Percentiles rank a stretch among this genome's conserved stretches.
Conservation (phyloP, 371 early-diverging fungal species). For the Mortierella sp. region DNA sequence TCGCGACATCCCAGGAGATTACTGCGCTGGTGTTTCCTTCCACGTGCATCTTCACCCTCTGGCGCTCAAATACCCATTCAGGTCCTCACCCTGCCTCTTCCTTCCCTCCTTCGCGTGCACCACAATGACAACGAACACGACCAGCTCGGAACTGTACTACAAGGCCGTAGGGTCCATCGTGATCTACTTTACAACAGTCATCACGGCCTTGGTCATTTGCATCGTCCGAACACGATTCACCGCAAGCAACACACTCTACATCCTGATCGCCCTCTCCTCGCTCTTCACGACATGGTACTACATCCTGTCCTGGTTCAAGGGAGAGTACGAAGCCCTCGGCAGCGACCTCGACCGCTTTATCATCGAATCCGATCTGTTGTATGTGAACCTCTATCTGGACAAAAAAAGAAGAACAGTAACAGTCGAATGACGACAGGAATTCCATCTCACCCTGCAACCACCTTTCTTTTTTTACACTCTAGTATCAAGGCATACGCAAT, state of each 20-base stretch:
- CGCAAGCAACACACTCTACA: constrained; percentile 42
- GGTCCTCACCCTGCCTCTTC: too few species aligned
- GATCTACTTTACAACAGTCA: constrained; percentile 48
- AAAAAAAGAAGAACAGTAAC: too few species aligned
- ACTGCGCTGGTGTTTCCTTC: too few species aligned
- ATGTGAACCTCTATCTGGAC: constrained; percentile 15
- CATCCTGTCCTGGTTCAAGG: constrained; percentile 43
- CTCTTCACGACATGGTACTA: constrained; percentile 52
- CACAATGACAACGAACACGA: background rate
- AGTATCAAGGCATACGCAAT: constrained; percentile 52
- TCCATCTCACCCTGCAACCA: background rate
- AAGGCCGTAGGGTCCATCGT: constrained; percentile 49
- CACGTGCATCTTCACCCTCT: too few species aligned
- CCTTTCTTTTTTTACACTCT: background rate
- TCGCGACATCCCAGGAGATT: too few species aligned
- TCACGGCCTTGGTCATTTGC: constrained; percentile 46
- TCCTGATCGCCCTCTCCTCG: constrained; percentile 39
- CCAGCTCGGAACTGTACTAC: constrained; percentile 34
- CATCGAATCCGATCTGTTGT: constrained; percentile 53
- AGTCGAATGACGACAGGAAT: too few species aligned
- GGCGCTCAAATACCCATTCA: too few species aligned
- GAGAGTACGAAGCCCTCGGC: constrained; percentile 34
- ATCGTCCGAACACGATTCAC: constrained; percentile 43
- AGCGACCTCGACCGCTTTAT: constrained; percentile 46
- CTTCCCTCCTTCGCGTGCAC: background rate